A percentile compares a stretch with the other conserved stretches of the same genome.
Conservation (phyloP, 768 basidiomycete species). For the Hebeloma cylindrosporum region DNA sequence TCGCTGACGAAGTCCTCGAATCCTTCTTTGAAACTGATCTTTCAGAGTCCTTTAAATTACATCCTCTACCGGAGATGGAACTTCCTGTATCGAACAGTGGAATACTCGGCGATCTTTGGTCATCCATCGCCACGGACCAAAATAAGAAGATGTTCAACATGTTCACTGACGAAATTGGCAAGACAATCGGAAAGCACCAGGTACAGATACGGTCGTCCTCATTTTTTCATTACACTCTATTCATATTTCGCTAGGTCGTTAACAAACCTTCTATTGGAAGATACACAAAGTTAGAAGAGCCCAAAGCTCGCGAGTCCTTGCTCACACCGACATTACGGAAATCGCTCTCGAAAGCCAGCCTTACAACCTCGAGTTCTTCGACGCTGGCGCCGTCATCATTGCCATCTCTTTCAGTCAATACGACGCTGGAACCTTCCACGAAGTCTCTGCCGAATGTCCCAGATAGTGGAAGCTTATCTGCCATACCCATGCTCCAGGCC, state of each 20-base stretch:
- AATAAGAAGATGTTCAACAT: constrained; percentile 95
- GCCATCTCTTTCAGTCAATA: constrained; percentile 53
- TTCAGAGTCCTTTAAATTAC: constrained; percentile 82
- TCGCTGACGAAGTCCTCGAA: constrained; percentile 95
- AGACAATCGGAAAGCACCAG: constrained; percentile 92
- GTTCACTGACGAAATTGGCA: constrained; percentile 91
- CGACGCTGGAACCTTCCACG: constrained; percentile 27
- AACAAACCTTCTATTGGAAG: constrained; percentile 86
- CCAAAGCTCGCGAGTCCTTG: constrained; percentile 84
- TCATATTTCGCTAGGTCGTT: constrained; percentile 50
- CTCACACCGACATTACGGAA: constrained; percentile 69
- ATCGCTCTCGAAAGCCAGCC: constrained; percentile 55
- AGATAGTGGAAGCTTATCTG: constrained; percentile 45
- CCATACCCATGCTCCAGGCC: constrained; percentile 68
- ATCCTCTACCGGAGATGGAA: constrained; percentile 67
- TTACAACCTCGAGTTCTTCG: constrained; percentile 29
- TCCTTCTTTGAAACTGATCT: constrained; percentile 96
- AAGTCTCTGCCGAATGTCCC: constrained; percentile 34
- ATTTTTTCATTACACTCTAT: background rate
- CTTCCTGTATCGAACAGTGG: constrained; percentile 57
- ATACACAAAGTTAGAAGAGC: constrained; percentile 80
- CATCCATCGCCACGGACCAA: constrained; percentile 83
- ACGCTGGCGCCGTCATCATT: constrained; percentile 36
- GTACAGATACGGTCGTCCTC: constrained; percentile 32
- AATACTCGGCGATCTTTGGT: constrained; percentile 83